Evolutionary conservation across 352 stramenopile genomes (phyloP).

Genomic region (Phytophthora cajani): DNA sequence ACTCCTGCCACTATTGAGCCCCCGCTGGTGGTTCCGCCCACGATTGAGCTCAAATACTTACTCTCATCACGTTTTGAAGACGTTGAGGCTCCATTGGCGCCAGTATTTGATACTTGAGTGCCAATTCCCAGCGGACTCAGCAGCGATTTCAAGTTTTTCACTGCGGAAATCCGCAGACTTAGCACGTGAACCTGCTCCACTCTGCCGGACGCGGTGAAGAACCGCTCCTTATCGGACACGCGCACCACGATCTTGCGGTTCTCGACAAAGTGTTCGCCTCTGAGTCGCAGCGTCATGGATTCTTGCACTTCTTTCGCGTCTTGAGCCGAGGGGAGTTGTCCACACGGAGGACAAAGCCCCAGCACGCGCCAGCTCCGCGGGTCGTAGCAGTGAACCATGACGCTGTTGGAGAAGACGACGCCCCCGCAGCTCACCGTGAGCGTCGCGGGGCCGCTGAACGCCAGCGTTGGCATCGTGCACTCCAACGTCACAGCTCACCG

Average conservation of each 20-base stretch:
- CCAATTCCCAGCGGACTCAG: slow-evolving; percentile 38
- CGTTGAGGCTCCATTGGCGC: slow-evolving; percentile 1
- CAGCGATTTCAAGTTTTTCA: slow-evolving; percentile 56
- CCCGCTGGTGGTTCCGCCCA: slow-evolving; percentile 11
- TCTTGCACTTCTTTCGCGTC: slow-evolving; percentile 13
- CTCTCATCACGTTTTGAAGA: slow-evolving; percentile 42
- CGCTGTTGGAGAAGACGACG: slow-evolving; percentile 66
- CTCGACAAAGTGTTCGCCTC: slow-evolving; percentile 73
- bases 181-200: slow-evolving; percentile 63
- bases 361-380: slow-evolving; percentile 58
- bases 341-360: slow-evolving; percentile 51
- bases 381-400: slow-evolving; percentile 79
- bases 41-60: slow-evolving; percentile 12
- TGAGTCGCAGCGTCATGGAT: slow-evolving; percentile 44
- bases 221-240: slow-evolving; percentile 55
- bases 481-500: slow-evolving; percentile 54
- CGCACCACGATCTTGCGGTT: slow-evolving; percentile 67
- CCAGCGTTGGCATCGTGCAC: slow-evolving; percentile 59
- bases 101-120: neutral
- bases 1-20: slow-evolving; percentile 16
- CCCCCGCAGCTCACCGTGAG: slow-evolving; percentile 54
- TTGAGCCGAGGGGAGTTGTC: slow-evolving; percentile 32
- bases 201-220: slow-evolving; percentile 36
- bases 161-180: slow-evolving; percentile 51
- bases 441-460: slow-evolving; percentile 61